Evolutionary conservation across 2,329 filamentous ascomycete genomes (phyloP).

Genomic region (Keithomyces neogunnii): DNA sequence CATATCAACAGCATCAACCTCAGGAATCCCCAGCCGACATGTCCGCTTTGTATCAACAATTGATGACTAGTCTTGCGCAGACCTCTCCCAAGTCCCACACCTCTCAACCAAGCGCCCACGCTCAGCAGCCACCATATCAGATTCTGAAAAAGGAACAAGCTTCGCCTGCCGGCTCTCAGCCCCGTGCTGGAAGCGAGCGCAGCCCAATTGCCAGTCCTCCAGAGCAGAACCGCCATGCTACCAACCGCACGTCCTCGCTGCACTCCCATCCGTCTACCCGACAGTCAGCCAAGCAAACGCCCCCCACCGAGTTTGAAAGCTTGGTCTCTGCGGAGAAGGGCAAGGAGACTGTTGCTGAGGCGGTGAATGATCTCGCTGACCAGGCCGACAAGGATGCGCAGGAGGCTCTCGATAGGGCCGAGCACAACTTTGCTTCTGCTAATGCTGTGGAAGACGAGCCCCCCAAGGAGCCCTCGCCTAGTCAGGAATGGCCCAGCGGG

Average conservation of each 20-base stretch:
- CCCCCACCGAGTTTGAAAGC: slow-evolving; percentile 22
- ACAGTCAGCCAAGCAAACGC: slow-evolving; percentile 15
- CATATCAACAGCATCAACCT: slow-evolving; percentile 7
- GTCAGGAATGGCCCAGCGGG: slow-evolving; percentile 1
- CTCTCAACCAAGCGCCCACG: slow-evolving; percentile 22
- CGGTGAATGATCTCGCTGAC: slow-evolving; percentile 55
- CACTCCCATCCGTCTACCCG: slow-evolving; percentile 17
- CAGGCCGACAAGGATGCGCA: slow-evolving; percentile 48
- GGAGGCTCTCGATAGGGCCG: slow-evolving; percentile 52
- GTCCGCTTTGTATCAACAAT: slow-evolving; percentile 27
- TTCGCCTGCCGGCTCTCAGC: slow-evolving; percentile 30
- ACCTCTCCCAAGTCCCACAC: slow-evolving; percentile 32
- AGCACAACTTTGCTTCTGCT: slow-evolving; percentile 39
- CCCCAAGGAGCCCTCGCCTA: slow-evolving; percentile 25
- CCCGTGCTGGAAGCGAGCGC: slow-evolving; percentile 30
- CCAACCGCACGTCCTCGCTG: slow-evolving; percentile 26
- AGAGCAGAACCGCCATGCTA: slow-evolving; percentile 30
- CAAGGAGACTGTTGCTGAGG: slow-evolving; percentile 63
- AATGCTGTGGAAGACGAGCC: slow-evolving; percentile 25
- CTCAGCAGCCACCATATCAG: slow-evolving; percentile 32
- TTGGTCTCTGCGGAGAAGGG: slow-evolving; percentile 42
- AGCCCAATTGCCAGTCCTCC: slow-evolving; percentile 36
- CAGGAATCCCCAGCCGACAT: slow-evolving; percentile 31
- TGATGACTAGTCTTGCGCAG: slow-evolving; percentile 27
- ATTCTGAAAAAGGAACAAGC: slow-evolving; percentile 41